Base-by-base conservation (phyloP, 163 green algal genomes). In the Chlorella variabilis region DNA sequence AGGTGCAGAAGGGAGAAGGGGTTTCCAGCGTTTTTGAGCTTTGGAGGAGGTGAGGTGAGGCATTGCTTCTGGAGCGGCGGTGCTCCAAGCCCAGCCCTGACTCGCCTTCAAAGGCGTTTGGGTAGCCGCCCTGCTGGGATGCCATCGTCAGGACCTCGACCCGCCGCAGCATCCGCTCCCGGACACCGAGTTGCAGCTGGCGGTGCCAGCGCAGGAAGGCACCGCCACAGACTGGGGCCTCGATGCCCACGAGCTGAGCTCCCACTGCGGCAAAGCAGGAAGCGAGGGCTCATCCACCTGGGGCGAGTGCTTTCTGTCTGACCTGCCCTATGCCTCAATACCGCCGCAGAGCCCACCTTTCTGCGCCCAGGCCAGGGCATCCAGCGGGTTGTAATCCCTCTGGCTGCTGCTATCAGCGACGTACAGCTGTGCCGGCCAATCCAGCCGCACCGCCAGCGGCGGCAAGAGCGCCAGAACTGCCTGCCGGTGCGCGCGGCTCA, bases 401-500 rank as follows among this genome's bases (percentile, higher is more conserved):
- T 21, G 27, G n/a, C n/a, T n/a, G n/a, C n/a, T n/a, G n/a, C n/a
- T n/a, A n/a, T n/a, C n/a, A n/a, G n/a, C n/a, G n/a, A n/a, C n/a
- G n/a, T 38, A 27, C 5, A 27, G 59, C 59, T 67, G 20, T 18
- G 27, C 59, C 7, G 59, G 7, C 59, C 59, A 67, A 27, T 67
- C 59, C 59, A 67, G 29, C 27, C 29, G 7, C 59, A 36, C 59
- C 23, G 59, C 9, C 4, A 18, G 59, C 29, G 59, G 7, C 29
- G n/a, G n/a, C n/a, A n/a, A n/a, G n/a, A 67, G 5, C 8, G 8
- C 6, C n/a, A 38, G 59, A 9, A 27, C 59, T 38, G 59, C 59
- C 59, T 67, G 59, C 29, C 59, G 27, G 59, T 67, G 59, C 29
- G n/a, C 59, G 59, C 59, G 59, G 59, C 59, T 67, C 6, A 67